Conservation (phyloP, 2,329 filamentous ascomycete genomes). For the Teratosphaeria zuluensis region DNA sequence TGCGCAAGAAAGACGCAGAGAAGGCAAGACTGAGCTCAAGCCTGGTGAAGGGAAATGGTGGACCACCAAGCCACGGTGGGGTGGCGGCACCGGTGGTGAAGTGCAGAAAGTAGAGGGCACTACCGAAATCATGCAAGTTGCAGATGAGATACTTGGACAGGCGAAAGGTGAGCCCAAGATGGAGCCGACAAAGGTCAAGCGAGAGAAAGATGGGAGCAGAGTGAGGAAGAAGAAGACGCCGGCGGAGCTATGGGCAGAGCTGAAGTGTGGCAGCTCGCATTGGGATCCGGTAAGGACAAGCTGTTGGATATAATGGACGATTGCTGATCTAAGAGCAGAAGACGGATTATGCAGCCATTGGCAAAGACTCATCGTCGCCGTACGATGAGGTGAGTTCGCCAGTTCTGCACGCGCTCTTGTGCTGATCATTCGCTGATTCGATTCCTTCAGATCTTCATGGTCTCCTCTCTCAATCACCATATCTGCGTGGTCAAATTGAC, state of each 20-base stretch:
- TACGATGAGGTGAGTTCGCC: constrained; percentile 38
- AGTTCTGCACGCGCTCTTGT: background rate
- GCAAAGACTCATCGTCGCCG: constrained; percentile 33
- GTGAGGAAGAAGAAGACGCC: constrained; percentile 31
- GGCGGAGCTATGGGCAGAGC: constrained; percentile 43
- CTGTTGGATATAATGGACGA: background rate
- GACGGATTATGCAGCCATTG: constrained; percentile 47
- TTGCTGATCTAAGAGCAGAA: constrained; percentile 17
- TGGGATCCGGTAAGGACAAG: constrained; percentile 40
- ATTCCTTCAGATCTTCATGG: constrained; percentile 45
- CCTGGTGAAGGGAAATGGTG: constrained; percentile 53
- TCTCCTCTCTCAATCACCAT: constrained; percentile 55
- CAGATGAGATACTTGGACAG: constrained; percentile 29
- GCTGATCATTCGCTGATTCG: background rate
- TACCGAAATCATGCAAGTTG: constrained; percentile 13
- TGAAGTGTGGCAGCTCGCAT: constrained; percentile 38
- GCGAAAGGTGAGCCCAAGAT: constrained; percentile 13
- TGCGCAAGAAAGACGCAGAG: constrained; percentile 50
- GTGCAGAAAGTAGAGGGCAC: constrained; percentile 22
- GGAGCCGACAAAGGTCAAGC: constrained; percentile 11
- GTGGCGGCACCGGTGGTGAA: constrained; percentile 42
- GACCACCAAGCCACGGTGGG: constrained; percentile 47
- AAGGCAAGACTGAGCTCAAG: constrained; percentile 41
- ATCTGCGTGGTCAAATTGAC: constrained; percentile 49
- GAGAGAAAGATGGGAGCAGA: constrained; percentile 9